These are phyloP conservation scores for Solanum appendiculatum DNA, from an alignment of 257 asterid species.

Conservation along the genomic window DNA sequence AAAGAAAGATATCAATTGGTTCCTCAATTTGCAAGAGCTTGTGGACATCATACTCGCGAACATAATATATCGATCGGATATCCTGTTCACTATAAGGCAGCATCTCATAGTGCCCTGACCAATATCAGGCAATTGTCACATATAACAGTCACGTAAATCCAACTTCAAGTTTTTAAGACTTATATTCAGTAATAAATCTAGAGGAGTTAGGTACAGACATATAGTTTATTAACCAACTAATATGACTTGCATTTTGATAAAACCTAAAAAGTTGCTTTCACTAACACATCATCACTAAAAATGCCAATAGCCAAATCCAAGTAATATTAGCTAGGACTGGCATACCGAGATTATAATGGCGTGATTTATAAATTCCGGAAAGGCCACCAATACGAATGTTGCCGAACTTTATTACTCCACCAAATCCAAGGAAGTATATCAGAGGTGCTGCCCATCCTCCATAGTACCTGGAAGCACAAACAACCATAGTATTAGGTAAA, in stretches of 20 bases:
- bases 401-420: conserved; percentile 83
- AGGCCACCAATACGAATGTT: conserved; percentile 93
- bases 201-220: not conserved
- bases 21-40: conserved; percentile 90
- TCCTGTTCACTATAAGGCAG: conserved; percentile 50
- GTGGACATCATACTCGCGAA: conserved; percentile 84
- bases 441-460: conserved; percentile 98
- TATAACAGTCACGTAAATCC: too few relatives aligned
- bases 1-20: too few relatives aligned
- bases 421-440: conserved; percentile 87
- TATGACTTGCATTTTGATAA: not conserved
- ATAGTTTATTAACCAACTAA: not conserved
- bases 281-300: not conserved
- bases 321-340: not conserved
- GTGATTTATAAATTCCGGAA: conserved; percentile 73
- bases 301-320: not conserved
- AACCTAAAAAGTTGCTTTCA: not conserved
- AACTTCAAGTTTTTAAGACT: too few relatives aligned
- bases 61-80: conserved; percentile 82
- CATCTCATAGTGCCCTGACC: too few relatives aligned
- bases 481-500: conserved; percentile 6
- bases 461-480: conserved; percentile 53
- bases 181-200: not conserved
- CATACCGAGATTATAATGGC: conserved; percentile 57
- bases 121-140: too few relatives aligned